Evolutionary conservation across 108 stramenopile species (phyloP).

Genomic region (Skeletonema tropicum): DNA sequence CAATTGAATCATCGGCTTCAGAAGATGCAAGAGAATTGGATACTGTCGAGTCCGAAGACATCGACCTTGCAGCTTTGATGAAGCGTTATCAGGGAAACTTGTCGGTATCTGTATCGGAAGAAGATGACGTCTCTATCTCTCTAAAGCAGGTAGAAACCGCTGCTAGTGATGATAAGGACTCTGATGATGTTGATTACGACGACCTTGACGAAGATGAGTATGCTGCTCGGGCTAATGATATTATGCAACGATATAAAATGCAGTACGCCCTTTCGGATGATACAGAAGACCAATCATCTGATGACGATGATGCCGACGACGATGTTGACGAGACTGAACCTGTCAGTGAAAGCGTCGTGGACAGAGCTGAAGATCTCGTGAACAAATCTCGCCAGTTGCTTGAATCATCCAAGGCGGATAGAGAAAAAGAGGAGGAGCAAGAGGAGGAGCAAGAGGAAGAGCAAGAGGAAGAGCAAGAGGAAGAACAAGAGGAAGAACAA

Average conservation of each 20-base stretch:
- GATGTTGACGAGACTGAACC: not conserved
- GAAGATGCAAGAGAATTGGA: not conserved
- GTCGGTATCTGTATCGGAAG: not conserved
- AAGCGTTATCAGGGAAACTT: not conserved
- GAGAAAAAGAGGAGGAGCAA: not conserved
- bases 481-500: too few relatives aligned
- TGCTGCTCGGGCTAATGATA: not conserved
- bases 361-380: conserved; percentile 9
- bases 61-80: not conserved
- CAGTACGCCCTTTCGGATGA: not conserved
- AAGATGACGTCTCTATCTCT: not conserved
- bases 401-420: not conserved
- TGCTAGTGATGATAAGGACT: conserved; percentile 11
- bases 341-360: not conserved
- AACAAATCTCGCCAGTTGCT: conserved; percentile 8
- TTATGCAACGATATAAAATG: not conserved
- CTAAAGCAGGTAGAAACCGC: conserved; percentile 4
- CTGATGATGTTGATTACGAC: conserved; percentile 1
- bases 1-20: not conserved
- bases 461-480: too few relatives aligned
- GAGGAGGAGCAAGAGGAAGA: too few relatives aligned
- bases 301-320: not conserved
- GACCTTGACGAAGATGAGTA: conserved; percentile 4
- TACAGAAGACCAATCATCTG: not conserved
- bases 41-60: not conserved